Evolutionary conservation across 2,329 filamentous ascomycete genomes (phyloP).

Genomic region (Penicillium crustosum): DNA sequence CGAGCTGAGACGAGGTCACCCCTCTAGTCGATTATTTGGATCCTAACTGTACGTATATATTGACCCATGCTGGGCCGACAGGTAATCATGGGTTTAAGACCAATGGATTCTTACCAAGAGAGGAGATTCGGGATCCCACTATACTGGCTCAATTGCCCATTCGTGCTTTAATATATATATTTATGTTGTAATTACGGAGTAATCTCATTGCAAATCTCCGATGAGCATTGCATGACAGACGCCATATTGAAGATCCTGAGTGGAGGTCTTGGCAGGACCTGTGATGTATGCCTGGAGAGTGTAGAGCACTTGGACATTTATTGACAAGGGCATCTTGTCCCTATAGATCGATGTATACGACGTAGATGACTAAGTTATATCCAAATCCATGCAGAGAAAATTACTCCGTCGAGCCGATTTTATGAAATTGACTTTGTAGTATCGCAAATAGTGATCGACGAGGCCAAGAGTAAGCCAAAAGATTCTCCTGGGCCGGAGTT

Average conservation of each 20-base stretch:
- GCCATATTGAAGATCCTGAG: constrained; percentile 4
- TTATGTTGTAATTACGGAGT: not conserved
- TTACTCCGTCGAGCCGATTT: not conserved
- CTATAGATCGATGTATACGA: too few relatives aligned
- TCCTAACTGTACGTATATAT: constrained; percentile 3
- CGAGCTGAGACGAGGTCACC: not conserved
- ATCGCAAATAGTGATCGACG: constrained; percentile 3
- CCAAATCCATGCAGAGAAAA: not conserved
- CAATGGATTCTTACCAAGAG: not conserved
- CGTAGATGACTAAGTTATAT: not conserved
- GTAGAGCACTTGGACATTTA: not conserved
- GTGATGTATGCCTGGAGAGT: not conserved
- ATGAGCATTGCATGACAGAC: constrained; percentile 6
- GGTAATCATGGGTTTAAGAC: not conserved
- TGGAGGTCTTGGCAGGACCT: constrained; percentile 2
- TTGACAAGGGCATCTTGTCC: not conserved
- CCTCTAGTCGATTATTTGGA: constrained; percentile 2
- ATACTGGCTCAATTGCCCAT: not conserved
- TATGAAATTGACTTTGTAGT: not conserved
- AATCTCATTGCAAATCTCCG: not conserved
- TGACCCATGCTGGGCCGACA: constrained; percentile 6
- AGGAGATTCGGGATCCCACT: not conserved
- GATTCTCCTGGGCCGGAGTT: not conserved
- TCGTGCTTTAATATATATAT: not conserved
- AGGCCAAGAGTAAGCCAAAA: not conserved